Conservation (phyloP, 2,329 filamentous ascomycete species). For the Beauveria asiatica region DNA sequence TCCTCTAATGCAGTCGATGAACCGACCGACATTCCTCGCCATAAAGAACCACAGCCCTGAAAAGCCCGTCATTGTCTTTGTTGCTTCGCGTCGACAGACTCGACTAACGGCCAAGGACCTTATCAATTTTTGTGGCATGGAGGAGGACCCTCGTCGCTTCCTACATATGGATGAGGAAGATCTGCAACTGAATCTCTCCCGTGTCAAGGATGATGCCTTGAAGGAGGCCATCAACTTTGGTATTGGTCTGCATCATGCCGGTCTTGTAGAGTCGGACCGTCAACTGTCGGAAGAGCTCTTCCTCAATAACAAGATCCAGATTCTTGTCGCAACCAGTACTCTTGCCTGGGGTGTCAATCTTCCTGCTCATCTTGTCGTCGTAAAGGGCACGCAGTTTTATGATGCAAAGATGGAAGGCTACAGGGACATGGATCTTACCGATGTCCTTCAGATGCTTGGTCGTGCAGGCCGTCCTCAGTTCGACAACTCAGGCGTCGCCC, state of each 20-base stretch:
- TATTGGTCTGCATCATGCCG: slow-evolving; percentile 93
- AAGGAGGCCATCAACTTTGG: slow-evolving; percentile 94
- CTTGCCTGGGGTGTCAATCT: slow-evolving; percentile 97
- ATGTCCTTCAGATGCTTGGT: slow-evolving; percentile 96
- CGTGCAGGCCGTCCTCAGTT: slow-evolving; percentile 94
- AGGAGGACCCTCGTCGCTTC: slow-evolving; percentile 92
- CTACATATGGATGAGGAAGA: slow-evolving; percentile 93
- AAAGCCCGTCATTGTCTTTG: slow-evolving; percentile 97
- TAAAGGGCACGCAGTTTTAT: slow-evolving; percentile 97
- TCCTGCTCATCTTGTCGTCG: slow-evolving; percentile 91
- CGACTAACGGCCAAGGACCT: slow-evolving; percentile 90
- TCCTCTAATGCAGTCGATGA: slow-evolving; percentile 98
- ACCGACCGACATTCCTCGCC: slow-evolving; percentile 88
- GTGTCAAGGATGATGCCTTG: slow-evolving; percentile 88
- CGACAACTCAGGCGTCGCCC: slow-evolving; percentile 87
- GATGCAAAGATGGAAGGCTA: slow-evolving; percentile 97
- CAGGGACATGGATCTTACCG: slow-evolving; percentile 97
- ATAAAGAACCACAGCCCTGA: slow-evolving; percentile 94
- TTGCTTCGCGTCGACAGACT: slow-evolving; percentile 90
- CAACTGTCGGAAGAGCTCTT: slow-evolving; percentile 91
- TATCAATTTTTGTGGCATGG: slow-evolving; percentile 97
- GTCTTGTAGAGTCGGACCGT: slow-evolving; percentile 88
- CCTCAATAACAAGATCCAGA: slow-evolving; percentile 95
- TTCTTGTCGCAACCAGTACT: slow-evolving; percentile 90
- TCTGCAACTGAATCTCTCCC: slow-evolving; percentile 72